Percentiles rank a stretch among this genome's conserved stretches.
phyloP scores from a whole-genome alignment of 2,329 filamentous ascomycete genomes.

The Catunica adiposa region DNA sequence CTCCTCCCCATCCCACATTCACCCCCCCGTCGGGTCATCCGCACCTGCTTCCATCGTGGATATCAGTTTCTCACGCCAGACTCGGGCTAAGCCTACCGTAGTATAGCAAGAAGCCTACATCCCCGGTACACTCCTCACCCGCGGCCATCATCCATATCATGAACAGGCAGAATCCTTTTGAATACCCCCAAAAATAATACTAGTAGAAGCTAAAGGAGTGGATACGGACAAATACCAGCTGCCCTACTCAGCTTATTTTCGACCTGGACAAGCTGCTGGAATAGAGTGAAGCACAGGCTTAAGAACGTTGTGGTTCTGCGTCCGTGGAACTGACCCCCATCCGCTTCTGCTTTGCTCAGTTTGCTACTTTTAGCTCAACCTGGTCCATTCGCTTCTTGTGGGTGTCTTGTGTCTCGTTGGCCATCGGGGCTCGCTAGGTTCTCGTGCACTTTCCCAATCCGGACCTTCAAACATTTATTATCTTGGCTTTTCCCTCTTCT shows the following conservation, averaged over 20 bases:
- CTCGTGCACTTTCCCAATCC: slow-evolving; percentile 13
- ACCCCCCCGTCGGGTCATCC: neutral
- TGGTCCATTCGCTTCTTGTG: neutral
- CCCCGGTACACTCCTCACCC: neutral
- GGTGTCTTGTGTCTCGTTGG: neutral
- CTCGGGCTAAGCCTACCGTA: neutral
- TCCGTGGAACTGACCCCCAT: neutral
- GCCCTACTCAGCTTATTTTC: neutral
- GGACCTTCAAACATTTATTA: slow-evolving; percentile 3
- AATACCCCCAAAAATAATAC: too few relatives aligned
- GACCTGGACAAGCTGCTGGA: too few relatives aligned
- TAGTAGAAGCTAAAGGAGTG: neutral
- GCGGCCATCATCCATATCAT: neutral
- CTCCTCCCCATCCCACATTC: neutral
- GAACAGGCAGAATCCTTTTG: neutral
- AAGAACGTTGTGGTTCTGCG: neutral
- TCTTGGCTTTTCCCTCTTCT: neutral
- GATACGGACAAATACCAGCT: neutral
- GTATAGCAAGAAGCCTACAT: neutral
- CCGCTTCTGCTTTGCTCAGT: slow-evolving; percentile 2
- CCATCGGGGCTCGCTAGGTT: neutral
- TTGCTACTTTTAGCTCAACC: slow-evolving; percentile 8
- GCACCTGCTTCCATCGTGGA: neutral
- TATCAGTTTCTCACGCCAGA: neutral
- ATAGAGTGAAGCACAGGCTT: neutral